These are phyloP conservation scores for Fraxinus paxiana DNA, from an alignment of 305 asterid species.

Conservation along the genomic window DNA sequence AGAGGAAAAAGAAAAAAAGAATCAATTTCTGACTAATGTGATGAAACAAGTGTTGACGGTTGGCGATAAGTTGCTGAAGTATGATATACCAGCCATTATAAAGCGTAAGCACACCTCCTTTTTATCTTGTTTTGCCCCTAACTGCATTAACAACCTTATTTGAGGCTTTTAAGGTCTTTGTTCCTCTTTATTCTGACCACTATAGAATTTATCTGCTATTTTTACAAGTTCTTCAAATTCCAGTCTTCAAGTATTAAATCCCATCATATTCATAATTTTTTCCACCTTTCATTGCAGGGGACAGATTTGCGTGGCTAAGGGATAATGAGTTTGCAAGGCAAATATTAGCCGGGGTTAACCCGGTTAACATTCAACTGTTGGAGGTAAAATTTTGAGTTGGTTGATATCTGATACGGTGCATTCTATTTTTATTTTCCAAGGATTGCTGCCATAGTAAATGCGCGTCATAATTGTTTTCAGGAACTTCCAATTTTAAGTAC, in stretches of 20 bases:
- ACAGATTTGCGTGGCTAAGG: conserved; percentile 81
- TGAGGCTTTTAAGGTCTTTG: background rate
- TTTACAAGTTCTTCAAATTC: background rate
- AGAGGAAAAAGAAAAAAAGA: conserved; percentile 26
- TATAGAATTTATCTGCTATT: background rate
- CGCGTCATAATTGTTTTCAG: conserved; percentile 29
- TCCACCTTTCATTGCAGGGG: conserved; percentile 40
- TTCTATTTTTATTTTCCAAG: background rate
- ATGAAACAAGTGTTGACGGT: conserved; percentile 44
- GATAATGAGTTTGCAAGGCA: conserved; percentile 88
- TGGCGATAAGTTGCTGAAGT: conserved; percentile 70
- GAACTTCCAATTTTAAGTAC: conserved; percentile 66
- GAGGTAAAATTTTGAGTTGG: conserved; percentile 40
- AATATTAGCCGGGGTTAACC: conserved; percentile 78
- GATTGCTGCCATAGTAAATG: background rate
- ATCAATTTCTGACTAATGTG: conserved; percentile 26
- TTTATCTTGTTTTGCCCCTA: background rate
- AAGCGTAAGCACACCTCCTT: conserved; percentile 38
- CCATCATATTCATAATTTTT: background rate
- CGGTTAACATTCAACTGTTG: conserved; percentile 65
- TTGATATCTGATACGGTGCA: background rate
- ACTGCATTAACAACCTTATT: background rate
- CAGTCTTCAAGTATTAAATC: background rate
- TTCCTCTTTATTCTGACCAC: background rate
- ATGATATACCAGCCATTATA: conserved; percentile 70